Evolutionary conservation across 495 filamentous ascomycete species (phyloP), one percentile per base, ranked within the genome.

Genomic region (Podospora appendiculata): DNA sequence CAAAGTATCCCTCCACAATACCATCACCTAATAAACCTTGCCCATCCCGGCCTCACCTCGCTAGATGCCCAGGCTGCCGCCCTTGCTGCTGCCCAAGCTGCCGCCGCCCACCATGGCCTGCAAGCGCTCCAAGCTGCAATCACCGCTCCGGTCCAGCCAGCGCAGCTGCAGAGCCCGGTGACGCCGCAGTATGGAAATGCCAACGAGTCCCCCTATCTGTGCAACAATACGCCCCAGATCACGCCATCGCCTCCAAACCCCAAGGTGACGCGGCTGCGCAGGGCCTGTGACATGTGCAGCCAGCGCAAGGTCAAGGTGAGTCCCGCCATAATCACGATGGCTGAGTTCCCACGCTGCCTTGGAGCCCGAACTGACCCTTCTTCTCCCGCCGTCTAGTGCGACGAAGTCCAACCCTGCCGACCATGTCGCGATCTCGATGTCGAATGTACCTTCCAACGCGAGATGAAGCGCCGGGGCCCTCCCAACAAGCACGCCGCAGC

Each of bases 401-500:
- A 95, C 64, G 87, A 88, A 59, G 73, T 74, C 39, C 86, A 86
- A 11, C 88, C 89, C 8, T 95, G 90, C 72, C 79, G 82, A 54
- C 85, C 88, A 34, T 95, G 90, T 66, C 76, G 77, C 48, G 81
- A 83, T 44, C 77, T 95, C 52, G 79, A 86, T 43, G 89, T 94
- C 25, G 86, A 88, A 38, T 95, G 90, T 67, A 94, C 88, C 43
- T 91, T 88, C 67, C 75, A 85, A 44, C 70, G 90, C 51, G 85
- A 85, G 36, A 90, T 84, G 67, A 82, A 86, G 54, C 80, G 90
- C 14, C 82, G 90, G 52, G 90, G 90, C 0, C 90, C 90, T 14
- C 88, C 88, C 1, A 95, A 95, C 62, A 80, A 83, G 54, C 87
- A 90, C 68, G 89, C 87, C 44, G 89, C 92, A 66, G 84, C 83